Conservation (phyloP, 1,284 basidiomycete species). For the Mycena sp. region DNA sequence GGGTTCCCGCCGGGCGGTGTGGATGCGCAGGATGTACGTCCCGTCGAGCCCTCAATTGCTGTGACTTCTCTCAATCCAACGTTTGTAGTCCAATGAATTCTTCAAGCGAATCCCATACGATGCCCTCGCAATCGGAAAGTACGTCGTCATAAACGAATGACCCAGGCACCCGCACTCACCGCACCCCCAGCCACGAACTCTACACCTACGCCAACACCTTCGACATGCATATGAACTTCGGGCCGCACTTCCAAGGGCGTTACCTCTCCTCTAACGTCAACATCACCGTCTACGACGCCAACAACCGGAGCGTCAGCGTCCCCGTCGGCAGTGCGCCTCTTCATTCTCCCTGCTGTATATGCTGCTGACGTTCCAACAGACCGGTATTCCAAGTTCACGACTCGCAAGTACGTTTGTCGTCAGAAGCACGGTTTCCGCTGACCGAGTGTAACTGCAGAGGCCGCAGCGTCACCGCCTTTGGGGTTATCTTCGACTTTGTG, state of each 20-base stretch:
- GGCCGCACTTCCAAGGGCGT: slow-evolving; percentile 73
- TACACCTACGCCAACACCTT: slow-evolving; percentile 82
- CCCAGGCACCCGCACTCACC: background rate
- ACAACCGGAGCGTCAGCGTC: slow-evolving; percentile 48
- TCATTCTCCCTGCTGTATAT: background rate
- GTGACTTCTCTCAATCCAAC: background rate
- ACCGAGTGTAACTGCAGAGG: slow-evolving; percentile 46
- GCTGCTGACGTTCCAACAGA: slow-evolving; percentile 11
- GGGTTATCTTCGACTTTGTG: slow-evolving; percentile 80
- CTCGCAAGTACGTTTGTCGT: slow-evolving; percentile 13
- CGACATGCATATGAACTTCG: slow-evolving; percentile 83
- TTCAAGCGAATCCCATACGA: slow-evolving; percentile 84
- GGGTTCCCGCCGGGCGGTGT: slow-evolving; percentile 76
- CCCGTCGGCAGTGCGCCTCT: slow-evolving; percentile 26
- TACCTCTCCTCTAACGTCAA: slow-evolving; percentile 89
- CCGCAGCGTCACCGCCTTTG: slow-evolving; percentile 79
- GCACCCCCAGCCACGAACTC: slow-evolving; percentile 75
- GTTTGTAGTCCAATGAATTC: slow-evolving; percentile 32
- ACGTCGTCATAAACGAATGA: slow-evolving; percentile 39
- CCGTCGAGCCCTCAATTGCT: background rate
- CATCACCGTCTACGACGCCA: slow-evolving; percentile 72
- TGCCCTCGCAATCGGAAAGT: slow-evolving; percentile 88
- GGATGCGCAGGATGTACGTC: slow-evolving; percentile 70
- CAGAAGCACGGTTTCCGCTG: background rate
- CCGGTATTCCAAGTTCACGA: slow-evolving; percentile 24